Percentiles rank a stretch among this genome's conserved stretches.
Conservation (phyloP, 257 asterid genomes). For the Anisodus tanguticus region DNA sequence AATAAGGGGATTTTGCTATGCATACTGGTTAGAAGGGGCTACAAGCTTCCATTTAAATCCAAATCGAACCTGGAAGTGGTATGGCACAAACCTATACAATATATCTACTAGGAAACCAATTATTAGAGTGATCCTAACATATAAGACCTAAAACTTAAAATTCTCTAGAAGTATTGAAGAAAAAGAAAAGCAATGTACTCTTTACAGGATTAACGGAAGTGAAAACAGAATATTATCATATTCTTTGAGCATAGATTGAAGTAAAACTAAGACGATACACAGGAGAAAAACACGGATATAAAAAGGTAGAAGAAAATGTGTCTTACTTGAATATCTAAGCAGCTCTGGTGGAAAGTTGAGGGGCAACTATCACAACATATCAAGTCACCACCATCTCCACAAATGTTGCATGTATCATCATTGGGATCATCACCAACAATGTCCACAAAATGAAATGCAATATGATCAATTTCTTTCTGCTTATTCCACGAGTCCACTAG, state of each 20-base stretch:
- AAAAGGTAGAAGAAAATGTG: slow-evolving; percentile 13
- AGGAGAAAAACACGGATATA: slow-evolving; percentile 19
- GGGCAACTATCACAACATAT: slow-evolving; percentile 97
- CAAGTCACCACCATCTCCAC: slow-evolving; percentile 97
- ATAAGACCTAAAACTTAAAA: not conserved
- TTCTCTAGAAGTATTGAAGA: not conserved
- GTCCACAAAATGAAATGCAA: slow-evolving; percentile 67
- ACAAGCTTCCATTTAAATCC: not conserved
- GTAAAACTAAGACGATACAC: slow-evolving; percentile 8
- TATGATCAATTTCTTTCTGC: slow-evolving; percentile 49
- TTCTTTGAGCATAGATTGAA: slow-evolving; percentile 13
- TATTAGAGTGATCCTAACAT: slow-evolving; percentile 2
- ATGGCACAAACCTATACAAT: slow-evolving; percentile 11
- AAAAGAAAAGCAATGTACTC: not conserved
- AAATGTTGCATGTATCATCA: slow-evolving; percentile 90
- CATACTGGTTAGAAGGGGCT: not conserved
- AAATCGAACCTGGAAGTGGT: not conserved
- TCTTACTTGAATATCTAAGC: slow-evolving; percentile 77
- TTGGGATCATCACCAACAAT: slow-evolving; percentile 83
- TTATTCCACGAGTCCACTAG: slow-evolving; percentile 77
- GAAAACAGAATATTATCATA: not conserved
- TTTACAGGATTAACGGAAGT: not conserved
- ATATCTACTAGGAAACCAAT: not conserved
- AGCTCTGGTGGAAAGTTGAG: slow-evolving; percentile 88
- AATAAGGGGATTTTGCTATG: not conserved